Percentiles rank a stretch among this genome's conserved stretches.
phyloP scores from a whole-genome alignment of 148 eudicot genomes.

The Talinum fruticosum region DNA sequence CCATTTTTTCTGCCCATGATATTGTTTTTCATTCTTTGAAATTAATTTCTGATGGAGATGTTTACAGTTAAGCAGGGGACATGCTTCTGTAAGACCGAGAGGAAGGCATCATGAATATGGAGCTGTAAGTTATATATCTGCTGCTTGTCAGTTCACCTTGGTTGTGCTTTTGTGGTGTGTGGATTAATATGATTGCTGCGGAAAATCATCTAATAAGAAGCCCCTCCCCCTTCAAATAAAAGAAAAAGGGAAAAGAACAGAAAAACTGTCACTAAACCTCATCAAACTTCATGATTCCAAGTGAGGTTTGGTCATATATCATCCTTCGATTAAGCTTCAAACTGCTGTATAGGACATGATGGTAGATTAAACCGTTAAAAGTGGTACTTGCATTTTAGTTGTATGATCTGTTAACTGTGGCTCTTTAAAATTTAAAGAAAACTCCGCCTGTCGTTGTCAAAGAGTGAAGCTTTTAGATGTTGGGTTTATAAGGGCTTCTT shows the following conservation, averaged over 20 bases:
- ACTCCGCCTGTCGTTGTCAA: neutral
- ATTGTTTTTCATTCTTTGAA: too few relatives aligned
- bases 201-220: neutral
- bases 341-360: neutral
- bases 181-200: neutral
- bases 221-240: neutral
- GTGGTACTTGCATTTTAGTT: neutral
- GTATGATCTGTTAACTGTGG: neutral
- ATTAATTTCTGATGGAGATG: conserved; percentile 10
- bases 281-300: neutral
- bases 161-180: neutral
- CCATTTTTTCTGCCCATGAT: conserved; percentile 3
- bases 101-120: conserved; percentile 21
- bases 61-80: conserved; percentile 36
- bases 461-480: neutral
- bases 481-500: neutral
- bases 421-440: neutral
- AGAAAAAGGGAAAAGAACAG: neutral
- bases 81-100: conserved; percentile 29
- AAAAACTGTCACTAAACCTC: neutral
- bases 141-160: neutral
- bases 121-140: conserved; percentile 4
- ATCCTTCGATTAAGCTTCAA: neutral
- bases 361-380: neutral
- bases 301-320: neutral